Percentiles rank a stretch among this genome's conserved stretches.
Conservation (phyloP, 1,284 basidiomycete species). For the Puccinia coronata region DNA sequence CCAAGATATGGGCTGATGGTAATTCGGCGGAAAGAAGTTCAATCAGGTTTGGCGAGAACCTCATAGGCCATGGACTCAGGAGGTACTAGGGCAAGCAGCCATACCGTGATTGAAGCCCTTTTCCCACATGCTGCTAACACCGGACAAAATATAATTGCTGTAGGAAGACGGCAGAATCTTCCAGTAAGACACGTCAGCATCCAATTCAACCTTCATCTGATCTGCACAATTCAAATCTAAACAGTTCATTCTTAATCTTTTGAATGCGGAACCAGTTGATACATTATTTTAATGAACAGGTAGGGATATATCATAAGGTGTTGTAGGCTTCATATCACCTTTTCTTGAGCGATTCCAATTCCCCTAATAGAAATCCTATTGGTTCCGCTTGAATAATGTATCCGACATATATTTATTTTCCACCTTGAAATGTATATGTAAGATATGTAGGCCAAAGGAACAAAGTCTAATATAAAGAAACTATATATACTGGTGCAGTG, state of each 20-base stretch:
- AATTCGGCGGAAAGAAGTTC: too few species aligned
- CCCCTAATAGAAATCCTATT: background rate
- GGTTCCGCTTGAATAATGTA: background rate
- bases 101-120: background rate
- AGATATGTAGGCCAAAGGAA: slow-evolving; percentile 2
- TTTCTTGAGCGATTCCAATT: background rate
- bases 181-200: background rate
- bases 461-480: slow-evolving; percentile 18
- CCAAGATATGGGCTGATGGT: too few species aligned
- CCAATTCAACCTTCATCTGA: background rate
- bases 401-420: slow-evolving; percentile 8
- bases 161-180: background rate
- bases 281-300: background rate
- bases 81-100: background rate
- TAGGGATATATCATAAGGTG: background rate
- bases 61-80: background rate
- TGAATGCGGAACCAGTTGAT: background rate
- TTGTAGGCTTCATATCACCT: background rate
- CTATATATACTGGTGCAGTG: slow-evolving; percentile 12
- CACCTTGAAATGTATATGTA: too few species aligned
- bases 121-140: background rate
- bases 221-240: background rate
- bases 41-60: background rate
- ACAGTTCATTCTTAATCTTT: background rate
- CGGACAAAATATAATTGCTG: background rate